phyloP scores from a whole-genome alignment of 169 alveolate genomes.

The Eimeria praecox region DNA sequence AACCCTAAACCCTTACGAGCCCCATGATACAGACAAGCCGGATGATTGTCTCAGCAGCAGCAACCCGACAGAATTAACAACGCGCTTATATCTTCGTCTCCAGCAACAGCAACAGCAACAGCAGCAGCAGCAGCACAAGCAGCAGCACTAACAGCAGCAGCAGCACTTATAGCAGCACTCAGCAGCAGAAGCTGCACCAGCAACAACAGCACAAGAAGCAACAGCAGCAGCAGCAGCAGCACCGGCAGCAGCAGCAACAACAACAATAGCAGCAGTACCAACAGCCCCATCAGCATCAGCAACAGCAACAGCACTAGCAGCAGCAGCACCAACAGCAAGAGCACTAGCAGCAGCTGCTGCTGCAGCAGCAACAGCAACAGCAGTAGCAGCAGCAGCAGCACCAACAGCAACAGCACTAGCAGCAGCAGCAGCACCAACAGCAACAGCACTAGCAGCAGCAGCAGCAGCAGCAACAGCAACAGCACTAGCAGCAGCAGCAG shows the following conservation, averaged over 20 bases:
- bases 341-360: neutral
- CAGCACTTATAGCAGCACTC: no score
- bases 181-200: neutral
- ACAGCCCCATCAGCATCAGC: neutral
- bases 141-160: neutral
- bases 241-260: neutral
- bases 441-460: neutral
- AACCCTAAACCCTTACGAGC: no score
- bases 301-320: no score
- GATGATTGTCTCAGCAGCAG: neutral
- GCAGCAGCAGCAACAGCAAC: neutral
- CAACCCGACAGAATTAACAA: neutral
- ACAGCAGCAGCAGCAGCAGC: neutral
- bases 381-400: no score
- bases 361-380: neutral
- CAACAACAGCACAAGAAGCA: neutral
- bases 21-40: neutral
- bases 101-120: neutral
- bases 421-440: no score
- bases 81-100: no score
- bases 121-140: neutral
- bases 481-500: neutral
- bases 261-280: neutral
- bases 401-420: no score
- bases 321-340: neutral